Evolutionary conservation across 768 basidiomycete species (phyloP), one percentile per base, ranked within the genome.

Genomic region (Mycena crocata): DNA sequence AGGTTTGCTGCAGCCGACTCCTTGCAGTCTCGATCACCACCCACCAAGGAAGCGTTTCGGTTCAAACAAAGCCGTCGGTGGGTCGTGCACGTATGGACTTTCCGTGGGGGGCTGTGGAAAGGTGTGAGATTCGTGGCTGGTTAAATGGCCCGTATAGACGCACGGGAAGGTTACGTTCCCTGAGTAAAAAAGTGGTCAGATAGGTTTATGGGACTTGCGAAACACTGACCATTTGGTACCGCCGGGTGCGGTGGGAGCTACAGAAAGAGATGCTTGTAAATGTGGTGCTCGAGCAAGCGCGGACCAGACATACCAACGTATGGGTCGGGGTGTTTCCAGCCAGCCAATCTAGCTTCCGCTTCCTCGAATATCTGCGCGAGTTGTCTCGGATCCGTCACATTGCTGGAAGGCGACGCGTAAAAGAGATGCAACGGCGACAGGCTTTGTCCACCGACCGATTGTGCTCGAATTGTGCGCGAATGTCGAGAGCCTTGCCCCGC

Each of bases 221-320:
- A 23, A 19, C n/a, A n/a, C 57, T 87, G 91, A 96, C 96, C 96
- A 98, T 81, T 97, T 98, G n/a, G 95, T 95, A 64, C 96, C 96
- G 63, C 93, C 95, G 50, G 95, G 94, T 77, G 90, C 92, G 42
- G 86, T 74, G 50, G 96, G 86, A 64, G 91, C 96, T 98, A 67
- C 42, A 69, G 35, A 57, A 30, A 50, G 6, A 52, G 32, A 49
- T 56, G n/a, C n/a, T n/a, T n/a, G n/a, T n/a, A 17, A 61, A 54
- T 57, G 51, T 50, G n/a, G n/a, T n/a, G 44, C 56, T 45, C 32
- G 15, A 17, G 56, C 55, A 50, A 14, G 61, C 40, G 57, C 21
- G 19, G 57, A 23, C 13, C 8, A 15, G 26, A 90, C 95, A 82
- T 79, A 98, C 96, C 80, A 76, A 93, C 91, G 79, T 95, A 96